Percentiles rank a stretch among this genome's conserved stretches.
Evolutionary conservation across 1,284 basidiomycete genomes (phyloP).

Genomic region (Cystobasidium pallidum): DNA sequence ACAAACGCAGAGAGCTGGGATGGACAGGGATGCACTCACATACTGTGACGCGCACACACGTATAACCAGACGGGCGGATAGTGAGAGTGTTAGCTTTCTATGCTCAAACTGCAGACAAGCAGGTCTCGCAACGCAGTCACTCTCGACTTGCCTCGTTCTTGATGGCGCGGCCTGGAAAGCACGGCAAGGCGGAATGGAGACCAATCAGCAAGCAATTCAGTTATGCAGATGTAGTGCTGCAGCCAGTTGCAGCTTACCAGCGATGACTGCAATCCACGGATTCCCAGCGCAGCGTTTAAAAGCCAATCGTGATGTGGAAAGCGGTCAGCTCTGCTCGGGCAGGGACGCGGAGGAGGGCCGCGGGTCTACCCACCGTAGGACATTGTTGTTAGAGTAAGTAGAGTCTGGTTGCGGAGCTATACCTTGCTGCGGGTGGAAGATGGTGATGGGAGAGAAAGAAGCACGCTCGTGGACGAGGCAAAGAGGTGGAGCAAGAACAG

Average conservation of each 20-base stretch:
- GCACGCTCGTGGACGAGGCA: no score
- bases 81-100: not conserved
- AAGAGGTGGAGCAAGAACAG: no score
- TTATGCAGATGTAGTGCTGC: no score
- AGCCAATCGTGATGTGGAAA: conserved; percentile 6
- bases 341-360: not conserved
- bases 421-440: no score
- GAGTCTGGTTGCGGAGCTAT: no score
- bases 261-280: conserved; percentile 32
- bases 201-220: not conserved
- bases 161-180: conserved; percentile 41
- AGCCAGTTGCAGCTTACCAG: conserved; percentile 26
- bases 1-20: not conserved
- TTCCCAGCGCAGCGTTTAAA: not conserved
- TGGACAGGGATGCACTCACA: conserved; percentile 11
- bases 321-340: not conserved
- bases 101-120: no score
- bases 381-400: conserved; percentile 25
- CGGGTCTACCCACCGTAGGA: conserved; percentile 33
- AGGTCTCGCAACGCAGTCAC: no score
- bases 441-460: no score
- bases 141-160: conserved; percentile 40
- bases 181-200: not conserved
- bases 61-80: not conserved
- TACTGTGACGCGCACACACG: conserved; percentile 11